Percentiles rank a stretch among this genome's conserved stretches.
These are phyloP conservation scores for Rubia peregrina DNA, from an alignment of 305 asterid species.

Conservation along the genomic window DNA sequence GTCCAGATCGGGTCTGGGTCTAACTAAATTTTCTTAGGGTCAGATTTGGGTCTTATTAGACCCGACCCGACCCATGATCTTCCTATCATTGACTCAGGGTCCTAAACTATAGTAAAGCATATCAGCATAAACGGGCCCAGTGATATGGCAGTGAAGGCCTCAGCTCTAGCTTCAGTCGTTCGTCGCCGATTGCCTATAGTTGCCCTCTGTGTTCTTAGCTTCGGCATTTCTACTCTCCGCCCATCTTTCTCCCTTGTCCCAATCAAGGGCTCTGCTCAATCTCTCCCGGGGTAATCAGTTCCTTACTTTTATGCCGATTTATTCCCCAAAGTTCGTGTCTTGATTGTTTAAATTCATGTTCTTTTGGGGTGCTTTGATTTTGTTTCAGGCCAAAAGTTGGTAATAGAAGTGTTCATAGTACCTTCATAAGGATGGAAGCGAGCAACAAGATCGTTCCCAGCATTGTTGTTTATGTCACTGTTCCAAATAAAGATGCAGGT, in stretches of 20 bases:
- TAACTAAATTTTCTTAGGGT: too few relatives aligned
- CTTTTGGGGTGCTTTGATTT: slow-evolving; percentile 14
- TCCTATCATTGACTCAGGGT: too few relatives aligned
- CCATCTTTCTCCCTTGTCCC: slow-evolving; percentile 24
- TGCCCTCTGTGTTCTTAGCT: slow-evolving; percentile 69
- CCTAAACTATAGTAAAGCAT: too few relatives aligned
- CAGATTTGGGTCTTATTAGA: too few relatives aligned
- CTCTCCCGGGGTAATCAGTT: slow-evolving; percentile 47
- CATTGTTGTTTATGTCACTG: slow-evolving; percentile 95
- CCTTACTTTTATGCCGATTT: not conserved
- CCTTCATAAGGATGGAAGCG: slow-evolving; percentile 55
- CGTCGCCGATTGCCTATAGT: slow-evolving; percentile 67
- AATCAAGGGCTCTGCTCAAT: slow-evolving; percentile 40
- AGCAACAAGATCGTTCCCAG: slow-evolving; percentile 56
- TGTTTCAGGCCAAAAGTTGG: slow-evolving; percentile 36
- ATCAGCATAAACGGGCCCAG: too few relatives aligned
- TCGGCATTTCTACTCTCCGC: slow-evolving; percentile 61
- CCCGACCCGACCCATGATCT: too few relatives aligned
- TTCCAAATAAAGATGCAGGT: slow-evolving; percentile 95
- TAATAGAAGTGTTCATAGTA: slow-evolving; percentile 29
- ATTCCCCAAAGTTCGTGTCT: not conserved
- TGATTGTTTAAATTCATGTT: not conserved
- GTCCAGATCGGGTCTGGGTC: too few relatives aligned
- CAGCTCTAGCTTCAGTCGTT: slow-evolving; percentile 50
- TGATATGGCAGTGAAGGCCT: slow-evolving; percentile 67